A percentile compares a stretch with the other conserved stretches of the same genome.
Evolutionary conservation across 2,329 filamentous ascomycete species (phyloP).

Genomic region (Pseudopyricularia cyperi): DNA sequence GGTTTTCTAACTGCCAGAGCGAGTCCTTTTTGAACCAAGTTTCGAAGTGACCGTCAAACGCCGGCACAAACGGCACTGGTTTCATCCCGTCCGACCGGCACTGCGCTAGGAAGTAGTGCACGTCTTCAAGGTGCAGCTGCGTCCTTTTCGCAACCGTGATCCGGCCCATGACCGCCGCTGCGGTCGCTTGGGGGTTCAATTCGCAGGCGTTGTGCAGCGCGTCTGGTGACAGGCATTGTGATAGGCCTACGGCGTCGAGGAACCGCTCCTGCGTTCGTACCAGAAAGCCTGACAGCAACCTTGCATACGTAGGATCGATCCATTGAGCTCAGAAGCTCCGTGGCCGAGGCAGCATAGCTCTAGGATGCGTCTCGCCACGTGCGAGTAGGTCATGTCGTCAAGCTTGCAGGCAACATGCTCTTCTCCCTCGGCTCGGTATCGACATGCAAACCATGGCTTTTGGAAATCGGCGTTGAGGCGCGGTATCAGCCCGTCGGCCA

Average conservation of each 20-base stretch:
- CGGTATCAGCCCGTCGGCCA: slow-evolving; percentile 82
- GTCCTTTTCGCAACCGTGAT: slow-evolving; percentile 83
- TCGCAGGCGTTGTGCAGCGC: slow-evolving; percentile 80
- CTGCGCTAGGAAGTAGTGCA: slow-evolving; percentile 88
- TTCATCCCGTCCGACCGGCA: slow-evolving; percentile 47
- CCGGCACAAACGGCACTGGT: slow-evolving; percentile 86
- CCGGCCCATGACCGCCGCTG: slow-evolving; percentile 65
- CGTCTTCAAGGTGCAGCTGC: slow-evolving; percentile 95
- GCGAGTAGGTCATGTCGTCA: slow-evolving; percentile 90
- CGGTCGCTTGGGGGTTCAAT: slow-evolving; percentile 64
- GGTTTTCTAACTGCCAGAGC: slow-evolving; percentile 95
- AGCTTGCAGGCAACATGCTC: slow-evolving; percentile 47
- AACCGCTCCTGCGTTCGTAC: slow-evolving; percentile 95
- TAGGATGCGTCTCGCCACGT: slow-evolving; percentile 68
- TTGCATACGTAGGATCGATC: slow-evolving; percentile 76
- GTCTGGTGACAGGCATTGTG: slow-evolving; percentile 53
- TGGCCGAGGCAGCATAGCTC: slow-evolving; percentile 87
- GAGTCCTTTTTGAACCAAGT: slow-evolving; percentile 99
- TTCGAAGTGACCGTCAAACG: slow-evolving; percentile 91
- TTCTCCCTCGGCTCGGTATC: slow-evolving; percentile 56
- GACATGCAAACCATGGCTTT: slow-evolving; percentile 91
- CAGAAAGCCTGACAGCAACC: slow-evolving; percentile 87
- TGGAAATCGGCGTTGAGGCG: slow-evolving; percentile 94
- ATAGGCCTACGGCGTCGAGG: slow-evolving; percentile 32
- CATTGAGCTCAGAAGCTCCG: slow-evolving; percentile 44